Percentiles rank a stretch among this genome's conserved stretches.
Evolutionary conservation across 495 filamentous ascomycete genomes (phyloP).

Genomic region (Daldinia bambusicola): DNA sequence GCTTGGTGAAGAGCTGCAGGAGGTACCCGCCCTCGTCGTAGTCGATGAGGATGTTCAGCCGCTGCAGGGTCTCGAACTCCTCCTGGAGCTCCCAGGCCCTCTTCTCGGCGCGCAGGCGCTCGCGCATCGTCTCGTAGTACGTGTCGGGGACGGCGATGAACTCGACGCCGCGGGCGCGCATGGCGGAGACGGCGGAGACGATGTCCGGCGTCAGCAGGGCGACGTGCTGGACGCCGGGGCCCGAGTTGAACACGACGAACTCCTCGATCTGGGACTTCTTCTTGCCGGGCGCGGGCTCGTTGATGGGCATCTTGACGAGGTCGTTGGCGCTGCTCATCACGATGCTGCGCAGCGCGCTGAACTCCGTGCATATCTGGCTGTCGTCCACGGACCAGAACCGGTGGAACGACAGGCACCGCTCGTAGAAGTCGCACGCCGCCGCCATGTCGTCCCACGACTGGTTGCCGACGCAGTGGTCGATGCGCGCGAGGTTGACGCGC

Average conservation of each 20-base stretch:
- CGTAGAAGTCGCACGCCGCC: conserved; percentile 86
- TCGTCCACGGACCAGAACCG: conserved; percentile 96
- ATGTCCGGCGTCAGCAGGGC: conserved; percentile 85
- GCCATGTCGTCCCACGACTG: conserved; percentile 92
- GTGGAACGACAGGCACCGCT: conserved; percentile 88
- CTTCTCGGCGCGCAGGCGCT: conserved; percentile 68
- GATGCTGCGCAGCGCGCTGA: conserved; percentile 81
- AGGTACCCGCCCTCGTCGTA: conserved; percentile 91
- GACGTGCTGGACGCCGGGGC: conserved; percentile 90
- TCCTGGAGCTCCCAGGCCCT: conserved; percentile 69
- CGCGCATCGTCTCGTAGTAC: conserved; percentile 81
- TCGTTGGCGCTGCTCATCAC: conserved; percentile 86
- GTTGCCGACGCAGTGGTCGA: conserved; percentile 96
- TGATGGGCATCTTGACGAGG: conserved; percentile 94
- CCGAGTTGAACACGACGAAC: conserved; percentile 87
- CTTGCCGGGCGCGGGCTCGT: conserved; percentile 89
- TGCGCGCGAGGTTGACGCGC: conserved; percentile 69
- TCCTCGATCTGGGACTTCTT: conserved; percentile 92
- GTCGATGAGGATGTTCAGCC: conserved; percentile 85
- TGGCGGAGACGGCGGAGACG: conserved; percentile 73
- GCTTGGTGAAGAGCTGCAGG: conserved; percentile 89
- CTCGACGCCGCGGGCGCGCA: conserved; percentile 82
- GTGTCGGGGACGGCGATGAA: conserved; percentile 86
- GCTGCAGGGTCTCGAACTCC: conserved; percentile 76
- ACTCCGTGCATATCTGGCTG: conserved; percentile 86